These are phyloP conservation scores for Diaporthe sp. DNA, from an alignment of 2,329 filamentous ascomycete species.

Conservation along the genomic window DNA sequence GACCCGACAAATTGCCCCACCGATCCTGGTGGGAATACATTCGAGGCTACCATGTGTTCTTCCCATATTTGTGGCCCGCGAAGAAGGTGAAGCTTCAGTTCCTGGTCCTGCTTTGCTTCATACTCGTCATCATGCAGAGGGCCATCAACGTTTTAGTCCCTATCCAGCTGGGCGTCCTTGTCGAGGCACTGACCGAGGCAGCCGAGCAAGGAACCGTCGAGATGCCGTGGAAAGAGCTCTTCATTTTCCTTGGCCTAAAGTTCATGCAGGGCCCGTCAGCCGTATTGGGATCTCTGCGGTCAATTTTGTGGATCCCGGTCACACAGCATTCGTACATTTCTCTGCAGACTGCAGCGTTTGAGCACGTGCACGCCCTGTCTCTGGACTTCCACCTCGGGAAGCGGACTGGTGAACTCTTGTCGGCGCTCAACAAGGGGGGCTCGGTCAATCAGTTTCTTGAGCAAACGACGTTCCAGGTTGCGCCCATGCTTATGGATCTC, in stretches of 20 bases:
- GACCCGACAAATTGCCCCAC: slow-evolving; percentile 86
- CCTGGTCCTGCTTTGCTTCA: slow-evolving; percentile 85
- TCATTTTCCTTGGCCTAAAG: slow-evolving; percentile 82
- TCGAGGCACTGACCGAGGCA: slow-evolving; percentile 74
- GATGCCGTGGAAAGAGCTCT: slow-evolving; percentile 82
- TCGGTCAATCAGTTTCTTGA: slow-evolving; percentile 98
- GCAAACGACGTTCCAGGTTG: slow-evolving; percentile 94
- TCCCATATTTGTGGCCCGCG: slow-evolving; percentile 96
- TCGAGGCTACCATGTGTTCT: slow-evolving; percentile 91
- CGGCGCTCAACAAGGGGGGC: slow-evolving; percentile 94
- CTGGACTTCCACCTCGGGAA: slow-evolving; percentile 97
- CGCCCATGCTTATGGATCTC: slow-evolving; percentile 94
- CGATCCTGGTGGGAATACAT: slow-evolving; percentile 98
- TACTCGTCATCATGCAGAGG: slow-evolving; percentile 84
- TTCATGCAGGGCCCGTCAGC: slow-evolving; percentile 92
- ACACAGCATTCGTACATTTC: slow-evolving; percentile 97
- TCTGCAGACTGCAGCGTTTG: slow-evolving; percentile 93
- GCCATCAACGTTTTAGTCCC: slow-evolving; percentile 90
- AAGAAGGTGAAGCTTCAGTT: slow-evolving; percentile 81
- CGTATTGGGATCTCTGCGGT: slow-evolving; percentile 84
- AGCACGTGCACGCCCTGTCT: slow-evolving; percentile 95
- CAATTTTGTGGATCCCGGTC: slow-evolving; percentile 94
- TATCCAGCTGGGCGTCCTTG: slow-evolving; percentile 83
- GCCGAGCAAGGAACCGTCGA: slow-evolving; percentile 56
- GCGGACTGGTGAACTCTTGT: slow-evolving; percentile 95